Base-by-base conservation (phyloP, 2,329 filamentous ascomycete species). In the Aspergillus persii region DNA sequence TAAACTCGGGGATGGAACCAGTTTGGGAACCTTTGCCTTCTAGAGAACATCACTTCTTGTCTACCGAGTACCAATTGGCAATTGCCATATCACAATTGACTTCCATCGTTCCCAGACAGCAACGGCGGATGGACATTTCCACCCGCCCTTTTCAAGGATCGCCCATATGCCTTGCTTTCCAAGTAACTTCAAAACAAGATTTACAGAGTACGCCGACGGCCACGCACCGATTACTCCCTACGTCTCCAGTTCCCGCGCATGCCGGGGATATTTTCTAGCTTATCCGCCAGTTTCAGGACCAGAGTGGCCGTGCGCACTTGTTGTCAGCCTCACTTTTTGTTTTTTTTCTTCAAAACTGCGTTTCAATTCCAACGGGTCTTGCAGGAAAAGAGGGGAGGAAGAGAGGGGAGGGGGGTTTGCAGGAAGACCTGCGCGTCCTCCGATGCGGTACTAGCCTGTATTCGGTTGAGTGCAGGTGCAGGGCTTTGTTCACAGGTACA, bases 91-190 rank as follows among this genome's bases (percentile, higher is more conserved):
- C 30, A 31, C 18, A 23, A 23, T 31, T 31, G 30, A 31, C 30
- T 31, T 31, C 30, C 30, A 23, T 23, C 18, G 18, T 23, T 41
- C 15, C 36, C 36, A n/a, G n/a, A 18, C 36, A 41, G 5, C 4
- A 41, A 33, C 11, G 49, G 49, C 49, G 49, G 55, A 57, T 53
- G 49, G 41, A 26, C n/a, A 57, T 53, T 47, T 44, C 55, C 49
- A 53, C 55, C 55, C 55, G 12, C 11, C 48, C 7, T 47, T 54
- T 44, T 55, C 39, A 55, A 44, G 58, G 46, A 58, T 57, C 55
- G 46, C 31, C 50, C 49, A 15, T 47, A 46, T 29, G 50, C 30
- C 26, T 51, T 57, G 53, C 48, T 36, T 39, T 48, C 48, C n/a
- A 27, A 46, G n/a, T 31, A 27, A n/a, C 29, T 53, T 36, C 23